phyloP scores from a whole-genome alignment of 2,329 filamentous ascomycete species.

The Parastagonospora nodorum region DNA sequence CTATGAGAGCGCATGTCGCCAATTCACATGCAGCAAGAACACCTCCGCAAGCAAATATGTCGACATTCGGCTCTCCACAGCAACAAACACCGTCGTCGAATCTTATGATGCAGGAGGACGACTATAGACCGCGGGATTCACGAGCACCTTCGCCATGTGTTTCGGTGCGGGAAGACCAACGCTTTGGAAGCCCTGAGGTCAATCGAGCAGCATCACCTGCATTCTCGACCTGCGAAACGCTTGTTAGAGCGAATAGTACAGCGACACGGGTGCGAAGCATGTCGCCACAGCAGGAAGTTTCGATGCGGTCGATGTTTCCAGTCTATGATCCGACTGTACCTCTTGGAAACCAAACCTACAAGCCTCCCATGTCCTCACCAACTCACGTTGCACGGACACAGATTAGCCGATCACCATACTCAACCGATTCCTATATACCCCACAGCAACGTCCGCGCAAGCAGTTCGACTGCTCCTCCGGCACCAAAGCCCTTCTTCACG shows the following conservation, averaged over 20 bases:
- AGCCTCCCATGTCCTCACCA: constrained; percentile 68
- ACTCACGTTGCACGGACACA: constrained; percentile 66
- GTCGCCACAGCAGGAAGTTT: constrained; percentile 43
- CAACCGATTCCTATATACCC: constrained; percentile 53
- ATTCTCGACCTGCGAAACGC: constrained; percentile 42
- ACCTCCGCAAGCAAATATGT: constrained; percentile 26
- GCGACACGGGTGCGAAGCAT: constrained; percentile 31
- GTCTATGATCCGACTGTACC: constrained; percentile 71
- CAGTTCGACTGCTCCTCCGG: constrained; percentile 21
- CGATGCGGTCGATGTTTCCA: constrained; percentile 75
- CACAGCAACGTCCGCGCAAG: constrained; percentile 42
- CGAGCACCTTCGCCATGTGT: constrained; percentile 27
- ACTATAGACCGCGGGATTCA: constrained; percentile 24
- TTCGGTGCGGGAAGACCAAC: constrained; percentile 19
- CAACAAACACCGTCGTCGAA: constrained; percentile 25
- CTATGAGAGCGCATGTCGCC: constrained; percentile 36
- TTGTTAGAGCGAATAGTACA: constrained; percentile 46
- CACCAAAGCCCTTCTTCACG: constrained; percentile 45
- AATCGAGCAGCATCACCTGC: constrained; percentile 41
- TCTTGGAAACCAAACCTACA: constrained; percentile 72
- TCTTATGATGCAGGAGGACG: constrained; percentile 17
- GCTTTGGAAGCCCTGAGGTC: constrained; percentile 32
- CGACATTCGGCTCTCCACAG: constrained; percentile 30
- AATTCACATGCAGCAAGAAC: constrained; percentile 20
- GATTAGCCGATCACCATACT: constrained; percentile 70